Conservation (phyloP, 73 alveolate genomes). For the Paramecium pentaurelia region DNA sequence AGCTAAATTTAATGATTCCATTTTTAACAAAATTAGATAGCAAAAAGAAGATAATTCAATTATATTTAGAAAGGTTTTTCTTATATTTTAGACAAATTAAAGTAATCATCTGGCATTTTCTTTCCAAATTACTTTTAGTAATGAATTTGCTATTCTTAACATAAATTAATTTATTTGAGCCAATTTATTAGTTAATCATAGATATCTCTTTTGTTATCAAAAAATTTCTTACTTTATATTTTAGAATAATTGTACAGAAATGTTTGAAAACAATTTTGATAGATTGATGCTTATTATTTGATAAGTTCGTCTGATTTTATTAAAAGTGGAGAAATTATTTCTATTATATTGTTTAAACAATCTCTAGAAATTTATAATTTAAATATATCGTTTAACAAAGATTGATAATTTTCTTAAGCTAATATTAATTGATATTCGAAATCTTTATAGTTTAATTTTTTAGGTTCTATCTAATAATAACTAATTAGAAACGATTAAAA, state of each 20-base stretch:
- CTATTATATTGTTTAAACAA: neutral
- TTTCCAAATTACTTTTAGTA: neutral
- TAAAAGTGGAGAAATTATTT: neutral
- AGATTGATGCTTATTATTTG: neutral
- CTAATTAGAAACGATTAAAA: neutral
- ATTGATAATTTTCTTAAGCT: neutral
- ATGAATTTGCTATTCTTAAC: neutral
- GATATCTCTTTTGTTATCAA: neutral
- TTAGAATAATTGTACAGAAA: neutral
- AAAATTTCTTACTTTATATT: neutral
- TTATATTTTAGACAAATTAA: neutral
- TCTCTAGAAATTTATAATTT: neutral
- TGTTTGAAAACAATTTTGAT: neutral
- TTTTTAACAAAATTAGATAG: neutral
- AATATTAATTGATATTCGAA: neutral
- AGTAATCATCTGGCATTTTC: neutral
- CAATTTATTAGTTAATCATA: neutral
- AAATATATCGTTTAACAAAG: neutral
- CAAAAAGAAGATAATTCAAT: neutral
- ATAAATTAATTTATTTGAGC: neutral
- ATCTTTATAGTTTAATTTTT: neutral
- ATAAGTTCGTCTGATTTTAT: neutral
- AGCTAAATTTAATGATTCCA: neutral
- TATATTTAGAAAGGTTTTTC: neutral
- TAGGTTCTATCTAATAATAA: neutral